phyloP scores from a whole-genome alignment of 495 filamentous ascomycete genomes.

The Aspergillus olivimuriae region DNA sequence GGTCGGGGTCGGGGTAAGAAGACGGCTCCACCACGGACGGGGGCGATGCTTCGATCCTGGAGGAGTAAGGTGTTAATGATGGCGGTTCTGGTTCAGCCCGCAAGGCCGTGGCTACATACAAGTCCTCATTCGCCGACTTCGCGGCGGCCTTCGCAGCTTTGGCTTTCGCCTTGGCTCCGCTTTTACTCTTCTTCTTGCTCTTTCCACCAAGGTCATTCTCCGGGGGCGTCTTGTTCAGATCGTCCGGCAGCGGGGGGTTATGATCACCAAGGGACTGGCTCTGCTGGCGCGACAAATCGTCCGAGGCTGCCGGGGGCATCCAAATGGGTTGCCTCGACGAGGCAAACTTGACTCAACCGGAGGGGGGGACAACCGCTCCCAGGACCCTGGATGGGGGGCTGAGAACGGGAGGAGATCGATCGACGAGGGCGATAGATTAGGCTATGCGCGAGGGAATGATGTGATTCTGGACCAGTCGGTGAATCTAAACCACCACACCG shows the following conservation, averaged over 20 bases:
- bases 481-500: constrained; percentile 3
- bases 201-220: constrained; percentile 41
- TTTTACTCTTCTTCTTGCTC: constrained; percentile 42
- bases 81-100: not conserved
- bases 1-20: constrained; percentile 31
- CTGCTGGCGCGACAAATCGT: constrained; percentile 39
- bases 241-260: constrained; percentile 24
- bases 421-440: constrained; percentile 1
- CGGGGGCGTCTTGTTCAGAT: constrained; percentile 17
- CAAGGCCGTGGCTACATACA: constrained; percentile 29
- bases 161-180: constrained; percentile 30
- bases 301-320: constrained; percentile 44
- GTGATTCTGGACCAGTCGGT: not conserved
- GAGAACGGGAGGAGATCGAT: constrained; percentile 37
- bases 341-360: constrained; percentile 14
- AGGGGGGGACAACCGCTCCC: constrained; percentile 30
- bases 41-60: constrained; percentile 27
- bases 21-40: constrained; percentile 28
- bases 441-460: not conserved
- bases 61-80: not conserved
- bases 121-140: constrained; percentile 31
- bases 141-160: constrained; percentile 33
- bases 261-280: constrained; percentile 37
- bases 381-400: constrained; percentile 28
- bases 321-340: constrained; percentile 31